Conservation (phyloP, 495 filamentous ascomycete genomes). For the Penicillium silybi region DNA sequence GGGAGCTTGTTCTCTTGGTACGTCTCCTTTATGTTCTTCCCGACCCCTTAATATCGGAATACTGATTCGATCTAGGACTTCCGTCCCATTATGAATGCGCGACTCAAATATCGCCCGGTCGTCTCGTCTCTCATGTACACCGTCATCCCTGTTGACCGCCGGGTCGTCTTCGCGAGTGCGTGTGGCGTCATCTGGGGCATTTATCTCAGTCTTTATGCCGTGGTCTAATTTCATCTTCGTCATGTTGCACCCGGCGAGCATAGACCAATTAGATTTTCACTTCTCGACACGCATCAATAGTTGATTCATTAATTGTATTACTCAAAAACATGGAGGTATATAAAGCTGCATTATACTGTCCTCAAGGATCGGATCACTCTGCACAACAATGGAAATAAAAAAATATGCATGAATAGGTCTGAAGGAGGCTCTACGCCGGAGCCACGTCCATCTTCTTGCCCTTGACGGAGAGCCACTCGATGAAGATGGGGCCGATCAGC, state of each 20-base stretch:
- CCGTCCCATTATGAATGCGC: slow-evolving; percentile 64
- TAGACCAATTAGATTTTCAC: background rate
- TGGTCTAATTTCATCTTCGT: slow-evolving; percentile 24
- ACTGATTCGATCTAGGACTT: slow-evolving; percentile 49
- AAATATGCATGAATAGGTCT: slow-evolving; percentile 9
- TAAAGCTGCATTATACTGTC: slow-evolving; percentile 6
- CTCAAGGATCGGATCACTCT: background rate
- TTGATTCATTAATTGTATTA: slow-evolving; percentile 1
- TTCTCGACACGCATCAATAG: background rate
- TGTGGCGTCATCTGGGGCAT: slow-evolving; percentile 84
- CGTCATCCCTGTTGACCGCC: slow-evolving; percentile 68
- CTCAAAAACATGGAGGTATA: background rate
- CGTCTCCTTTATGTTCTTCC: slow-evolving; percentile 8
- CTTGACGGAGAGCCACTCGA: slow-evolving; percentile 83
- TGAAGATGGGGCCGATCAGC: slow-evolving; percentile 54
- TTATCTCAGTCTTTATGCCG: slow-evolving; percentile 72
- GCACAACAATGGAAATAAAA: slow-evolving; percentile 1
- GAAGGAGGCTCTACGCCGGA: slow-evolving; percentile 30
- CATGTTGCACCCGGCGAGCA: background rate
- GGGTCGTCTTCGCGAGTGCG: slow-evolving; percentile 72
- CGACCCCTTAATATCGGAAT: background rate
- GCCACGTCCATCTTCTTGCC: slow-evolving; percentile 70
- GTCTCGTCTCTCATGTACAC: slow-evolving; percentile 77
- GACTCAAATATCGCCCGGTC: slow-evolving; percentile 80
- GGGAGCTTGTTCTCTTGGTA: slow-evolving; percentile 39